Percentiles rank a stretch among this genome's conserved stretches.
Conservation (phyloP, 139 green algal genomes). For the Chlamydomonas eustigma region DNA sequence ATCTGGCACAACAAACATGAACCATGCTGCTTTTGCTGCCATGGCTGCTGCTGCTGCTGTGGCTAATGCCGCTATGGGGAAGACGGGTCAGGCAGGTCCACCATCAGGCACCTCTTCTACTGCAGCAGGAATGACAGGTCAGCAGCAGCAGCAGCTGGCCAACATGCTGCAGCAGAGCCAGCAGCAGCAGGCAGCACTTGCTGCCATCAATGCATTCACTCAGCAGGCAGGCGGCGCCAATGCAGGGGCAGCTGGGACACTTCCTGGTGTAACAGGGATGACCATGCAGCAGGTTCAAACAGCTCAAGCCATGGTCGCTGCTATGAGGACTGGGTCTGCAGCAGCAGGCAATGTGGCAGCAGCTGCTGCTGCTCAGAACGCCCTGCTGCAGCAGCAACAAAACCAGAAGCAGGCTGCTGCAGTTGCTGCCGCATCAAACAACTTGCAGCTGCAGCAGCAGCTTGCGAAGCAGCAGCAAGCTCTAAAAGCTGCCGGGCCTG, state of each 20-base stretch:
- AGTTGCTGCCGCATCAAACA: not conserved
- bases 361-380: not conserved
- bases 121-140: no score
- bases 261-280: not conserved
- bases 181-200: not conserved
- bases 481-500: not conserved
- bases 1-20: not conserved
- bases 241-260: not conserved
- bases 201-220: not conserved
- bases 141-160: not conserved
- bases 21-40: not conserved
- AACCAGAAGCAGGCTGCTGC: not conserved
- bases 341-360: no score
- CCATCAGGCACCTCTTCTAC: no score
- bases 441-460: not conserved
- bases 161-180: not conserved
- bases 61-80: no score
- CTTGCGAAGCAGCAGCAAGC: not conserved
- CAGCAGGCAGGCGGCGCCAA: not conserved
- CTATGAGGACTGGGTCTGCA: not conserved
- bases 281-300: not conserved
- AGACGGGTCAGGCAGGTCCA: no score
- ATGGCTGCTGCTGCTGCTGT: not conserved
- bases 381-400: not conserved
- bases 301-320: not conserved